Evolutionary conservation across 2,329 filamentous ascomycete species (phyloP), one percentile per base, ranked within the genome.

Genomic region (Juglanconis sp.): DNA sequence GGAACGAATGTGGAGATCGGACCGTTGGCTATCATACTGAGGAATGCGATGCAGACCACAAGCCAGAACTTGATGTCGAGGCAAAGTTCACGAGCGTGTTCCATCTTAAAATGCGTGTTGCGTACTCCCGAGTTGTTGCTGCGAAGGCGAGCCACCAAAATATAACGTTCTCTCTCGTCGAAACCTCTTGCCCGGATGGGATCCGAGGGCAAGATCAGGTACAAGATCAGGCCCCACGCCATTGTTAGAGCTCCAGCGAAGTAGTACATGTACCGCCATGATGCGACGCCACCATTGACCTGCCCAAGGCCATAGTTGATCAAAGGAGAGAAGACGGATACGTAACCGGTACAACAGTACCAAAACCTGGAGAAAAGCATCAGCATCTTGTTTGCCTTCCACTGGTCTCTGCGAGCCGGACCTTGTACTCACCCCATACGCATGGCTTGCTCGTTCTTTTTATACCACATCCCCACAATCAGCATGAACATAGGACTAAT

Each of bases 21-120:
- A 56, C 86, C 85, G 63, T 90, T 86, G 52, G 87, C 86, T 30
- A 90, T 78, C 17, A 87, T 87, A 66, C 88, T 83, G 72, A 85
- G 87, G 34, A 90, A 62, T 0, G 67, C 67, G 1, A 66, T 61
- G 1, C 67, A 46, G 53, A 67, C 70, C 5, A 68, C 63, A 15
- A 68, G 66, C 55, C 67, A 72, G 47, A 73, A 62, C 61, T 64
- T 64, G 55, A 63, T 48, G 55, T 68, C 66, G 40, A 49, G 15
- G 5, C 60, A 38, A 2, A 66, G 58, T 42, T 68, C 64, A 1
- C 11, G 13, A 1, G 65, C 58, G 59, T 68, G 66, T 15, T 61
- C 57, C 51, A 35, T 38, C 59, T 68, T 68, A 57, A 64, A 65
- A 47, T 61, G 61, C n/a, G 60, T 67, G 58, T 65, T 67, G 17